These are phyloP conservation scores for Herpetospermum pedunculosum DNA, from an alignment of 306 rosid species.

Conservation along the genomic window DNA sequence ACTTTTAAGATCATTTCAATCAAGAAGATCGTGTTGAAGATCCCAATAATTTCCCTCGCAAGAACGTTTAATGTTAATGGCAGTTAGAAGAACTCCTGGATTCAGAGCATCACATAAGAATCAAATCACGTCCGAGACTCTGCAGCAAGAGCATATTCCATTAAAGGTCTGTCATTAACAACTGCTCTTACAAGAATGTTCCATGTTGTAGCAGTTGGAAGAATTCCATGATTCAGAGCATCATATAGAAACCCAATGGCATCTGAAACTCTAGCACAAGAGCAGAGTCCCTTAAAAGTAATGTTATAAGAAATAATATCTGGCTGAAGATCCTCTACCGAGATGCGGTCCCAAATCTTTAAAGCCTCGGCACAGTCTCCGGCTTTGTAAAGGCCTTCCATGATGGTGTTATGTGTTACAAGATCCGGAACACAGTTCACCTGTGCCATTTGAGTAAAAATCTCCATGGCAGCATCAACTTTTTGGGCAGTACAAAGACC, in stretches of 20 bases:
- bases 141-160: conserved; percentile 23
- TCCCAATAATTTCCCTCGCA: conserved; percentile 49
- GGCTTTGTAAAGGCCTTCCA: conserved; percentile 74
- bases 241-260: conserved; percentile 46
- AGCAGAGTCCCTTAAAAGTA: conserved; percentile 71
- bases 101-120: conserved; percentile 45
- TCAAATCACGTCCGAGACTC: conserved; percentile 45
- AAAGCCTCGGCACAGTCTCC: conserved; percentile 55
- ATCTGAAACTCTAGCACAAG: conserved; percentile 52
- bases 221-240: conserved; percentile 56
- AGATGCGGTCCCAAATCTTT: conserved; percentile 45
- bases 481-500: conserved; percentile 72
- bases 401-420: conserved; percentile 74
- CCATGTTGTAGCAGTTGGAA: conserved; percentile 79
- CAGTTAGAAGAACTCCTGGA: conserved; percentile 50
- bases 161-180: conserved; percentile 20
- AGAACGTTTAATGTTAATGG: conserved; percentile 67
- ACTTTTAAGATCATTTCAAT: neutral
- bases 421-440: conserved; percentile 46
- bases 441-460: conserved; percentile 47
- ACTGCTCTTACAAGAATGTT: conserved; percentile 79
- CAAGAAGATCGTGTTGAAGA: conserved; percentile 7
- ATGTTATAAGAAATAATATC: conserved; percentile 84
- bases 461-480: conserved; percentile 45
- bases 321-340: conserved; percentile 42